Percentiles rank a stretch among this genome's conserved stretches.
phyloP scores from a whole-genome alignment of 192 early-diverging fungal genomes.

The Gonapodya prolifera region DNA sequence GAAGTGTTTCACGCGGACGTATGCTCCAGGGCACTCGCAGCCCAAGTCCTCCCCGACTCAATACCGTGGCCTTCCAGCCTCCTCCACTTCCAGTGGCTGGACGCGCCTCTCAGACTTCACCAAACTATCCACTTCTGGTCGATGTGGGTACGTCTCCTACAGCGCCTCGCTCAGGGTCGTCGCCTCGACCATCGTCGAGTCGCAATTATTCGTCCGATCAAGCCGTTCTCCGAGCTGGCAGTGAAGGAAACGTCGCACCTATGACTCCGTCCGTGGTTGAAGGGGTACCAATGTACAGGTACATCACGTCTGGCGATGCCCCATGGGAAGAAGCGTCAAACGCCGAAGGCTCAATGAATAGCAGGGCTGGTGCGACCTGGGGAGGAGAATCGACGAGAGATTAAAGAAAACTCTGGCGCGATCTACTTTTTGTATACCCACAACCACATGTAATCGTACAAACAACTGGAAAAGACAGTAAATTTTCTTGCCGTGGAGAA shows the following conservation, averaged over 20 bases:
- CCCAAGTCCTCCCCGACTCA: neutral
- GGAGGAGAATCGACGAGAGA: neutral
- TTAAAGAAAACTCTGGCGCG: neutral
- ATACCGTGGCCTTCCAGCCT: neutral
- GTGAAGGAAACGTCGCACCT: neutral
- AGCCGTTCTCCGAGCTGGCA: neutral
- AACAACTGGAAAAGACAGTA: too few relatives aligned
- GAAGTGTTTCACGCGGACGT: neutral
- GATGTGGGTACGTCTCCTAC: neutral
- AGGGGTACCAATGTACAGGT: neutral
- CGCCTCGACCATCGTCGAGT: too few relatives aligned
- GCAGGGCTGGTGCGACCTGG: neutral
- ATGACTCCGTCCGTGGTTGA: neutral
- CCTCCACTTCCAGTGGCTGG: neutral
- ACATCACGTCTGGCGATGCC: neutral
- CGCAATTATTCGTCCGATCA: neutral
- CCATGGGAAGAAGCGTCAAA: neutral
- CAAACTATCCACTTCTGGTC: neutral
- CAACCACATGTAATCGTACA: too few relatives aligned
- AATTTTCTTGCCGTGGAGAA: too few relatives aligned
- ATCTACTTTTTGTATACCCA: too few relatives aligned
- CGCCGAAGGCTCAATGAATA: neutral
- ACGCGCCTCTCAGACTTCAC: neutral
- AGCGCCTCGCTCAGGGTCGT: neutral
- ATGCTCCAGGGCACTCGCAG: neutral